These are phyloP conservation scores for Kwoniella mangroviensis DNA, from an alignment of 768 basidiomycete genomes.

Conservation along the genomic window DNA sequence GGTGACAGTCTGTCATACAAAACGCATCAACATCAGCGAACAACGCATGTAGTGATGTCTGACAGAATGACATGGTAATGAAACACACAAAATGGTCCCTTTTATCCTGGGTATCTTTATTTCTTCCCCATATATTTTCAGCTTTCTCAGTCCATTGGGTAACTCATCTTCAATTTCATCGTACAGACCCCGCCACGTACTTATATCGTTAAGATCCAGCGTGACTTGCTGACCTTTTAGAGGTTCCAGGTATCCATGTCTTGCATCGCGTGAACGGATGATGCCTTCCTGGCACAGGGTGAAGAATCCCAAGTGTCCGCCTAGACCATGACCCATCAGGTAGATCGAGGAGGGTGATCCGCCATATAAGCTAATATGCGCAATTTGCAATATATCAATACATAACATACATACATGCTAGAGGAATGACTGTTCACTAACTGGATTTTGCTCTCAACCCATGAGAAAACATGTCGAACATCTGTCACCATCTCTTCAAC, in stretches of 20 bases:
- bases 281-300: slow-evolving; percentile 44
- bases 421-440: slow-evolving; percentile 1
- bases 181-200: slow-evolving; percentile 1
- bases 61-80: too few species aligned
- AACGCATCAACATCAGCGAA: neutral
- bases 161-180: neutral
- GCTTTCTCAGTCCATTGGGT: slow-evolving; percentile 30
- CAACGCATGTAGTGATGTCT: too few species aligned
- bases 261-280: slow-evolving; percentile 34
- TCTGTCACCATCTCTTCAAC: slow-evolving; percentile 26
- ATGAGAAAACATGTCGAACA: slow-evolving; percentile 29
- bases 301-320: slow-evolving; percentile 34
- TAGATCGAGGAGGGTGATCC: slow-evolving; percentile 32
- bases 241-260: neutral
- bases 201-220: neutral
- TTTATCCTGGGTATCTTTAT: slow-evolving; percentile 29
- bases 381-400: too few species aligned
- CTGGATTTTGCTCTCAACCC: slow-evolving; percentile 26
- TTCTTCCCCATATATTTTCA: slow-evolving; percentile 34
- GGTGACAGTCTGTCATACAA: slow-evolving; percentile 23
- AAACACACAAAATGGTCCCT: slow-evolving; percentile 35
- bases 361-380: slow-evolving; percentile 15
- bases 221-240: neutral
- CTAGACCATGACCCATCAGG: slow-evolving; percentile 41
- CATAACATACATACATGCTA: neutral